A percentile compares a stretch with the other conserved stretches of the same genome.
phyloP scores from a whole-genome alignment of 2,329 filamentous ascomycete genomes.

The Aciculosporium take region DNA sequence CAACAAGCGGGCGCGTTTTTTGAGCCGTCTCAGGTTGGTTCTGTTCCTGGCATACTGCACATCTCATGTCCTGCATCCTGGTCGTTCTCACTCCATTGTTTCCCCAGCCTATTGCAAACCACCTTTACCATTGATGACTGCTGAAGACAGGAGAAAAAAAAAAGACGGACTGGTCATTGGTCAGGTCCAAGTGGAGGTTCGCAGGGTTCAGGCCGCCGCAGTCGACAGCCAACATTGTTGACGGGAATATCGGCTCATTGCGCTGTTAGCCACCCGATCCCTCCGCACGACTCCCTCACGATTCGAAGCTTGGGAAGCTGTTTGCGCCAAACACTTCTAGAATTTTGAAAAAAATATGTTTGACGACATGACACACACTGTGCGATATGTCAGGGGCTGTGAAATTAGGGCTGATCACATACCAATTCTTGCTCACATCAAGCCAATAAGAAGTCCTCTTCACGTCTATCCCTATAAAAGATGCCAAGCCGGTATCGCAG shows the following conservation, averaged over 20 bases:
- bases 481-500: background rate
- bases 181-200: no score
- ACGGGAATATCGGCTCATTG: background rate
- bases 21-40: no score
- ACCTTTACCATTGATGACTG: background rate
- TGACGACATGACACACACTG: background rate
- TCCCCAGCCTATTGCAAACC: background rate
- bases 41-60: background rate
- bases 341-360: background rate
- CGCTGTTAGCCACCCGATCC: background rate
- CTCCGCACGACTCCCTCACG: background rate
- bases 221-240: no score
- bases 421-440: background rate
- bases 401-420: background rate
- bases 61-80: background rate
- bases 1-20: no score
- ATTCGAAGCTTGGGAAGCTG: no score
- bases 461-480: background rate
- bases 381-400: background rate
- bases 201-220: no score
- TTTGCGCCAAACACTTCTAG: no score
- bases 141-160: no score
- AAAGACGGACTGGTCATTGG: no score
- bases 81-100: background rate
- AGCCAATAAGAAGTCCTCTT: background rate